Percentiles rank a stretch among this genome's conserved stretches.
These are phyloP conservation scores for Piper betle DNA, from an alignment of 164 flowering plant genomes.

Conservation along the genomic window DNA sequence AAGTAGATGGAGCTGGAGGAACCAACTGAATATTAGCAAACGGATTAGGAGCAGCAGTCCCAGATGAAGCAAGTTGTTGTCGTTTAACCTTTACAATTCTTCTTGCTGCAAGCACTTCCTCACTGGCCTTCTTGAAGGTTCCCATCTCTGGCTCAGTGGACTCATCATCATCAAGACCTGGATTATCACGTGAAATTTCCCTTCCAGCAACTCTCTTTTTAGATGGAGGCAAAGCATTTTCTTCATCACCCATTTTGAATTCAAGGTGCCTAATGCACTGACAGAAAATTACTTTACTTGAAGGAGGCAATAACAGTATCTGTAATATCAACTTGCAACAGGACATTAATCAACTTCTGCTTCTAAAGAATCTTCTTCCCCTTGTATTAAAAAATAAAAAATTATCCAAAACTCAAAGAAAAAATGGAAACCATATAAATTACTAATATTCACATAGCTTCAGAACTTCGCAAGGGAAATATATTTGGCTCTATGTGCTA, in stretches of 20 bases:
- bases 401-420: no score
- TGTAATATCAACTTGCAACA: no score
- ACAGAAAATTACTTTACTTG: neutral
- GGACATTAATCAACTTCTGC: no score
- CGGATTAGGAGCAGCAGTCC: slow-evolving; percentile 50
- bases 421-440: no score
- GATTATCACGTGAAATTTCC: slow-evolving; percentile 67
- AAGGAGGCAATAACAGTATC: neutral
- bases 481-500: no score
- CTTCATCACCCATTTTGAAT: slow-evolving; percentile 52
- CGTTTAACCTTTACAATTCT: slow-evolving; percentile 89
- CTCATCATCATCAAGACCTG: slow-evolving; percentile 77
- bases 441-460: no score
- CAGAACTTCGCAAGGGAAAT: no score
- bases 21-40: slow-evolving; percentile 62
- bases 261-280: neutral
- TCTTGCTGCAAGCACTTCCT: slow-evolving; percentile 78
- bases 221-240: slow-evolving; percentile 47
- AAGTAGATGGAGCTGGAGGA: slow-evolving; percentile 22
- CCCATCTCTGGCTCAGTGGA: slow-evolving; percentile 51
- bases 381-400: no score
- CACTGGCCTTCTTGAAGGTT: slow-evolving; percentile 79
- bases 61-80: slow-evolving; percentile 23
- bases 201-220: slow-evolving; percentile 89
- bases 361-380: no score